Percentiles rank a stretch among this genome's conserved stretches.
phyloP scores from a whole-genome alignment of 1,284 basidiomycete genomes.

The Rhodotorula sp. region DNA sequence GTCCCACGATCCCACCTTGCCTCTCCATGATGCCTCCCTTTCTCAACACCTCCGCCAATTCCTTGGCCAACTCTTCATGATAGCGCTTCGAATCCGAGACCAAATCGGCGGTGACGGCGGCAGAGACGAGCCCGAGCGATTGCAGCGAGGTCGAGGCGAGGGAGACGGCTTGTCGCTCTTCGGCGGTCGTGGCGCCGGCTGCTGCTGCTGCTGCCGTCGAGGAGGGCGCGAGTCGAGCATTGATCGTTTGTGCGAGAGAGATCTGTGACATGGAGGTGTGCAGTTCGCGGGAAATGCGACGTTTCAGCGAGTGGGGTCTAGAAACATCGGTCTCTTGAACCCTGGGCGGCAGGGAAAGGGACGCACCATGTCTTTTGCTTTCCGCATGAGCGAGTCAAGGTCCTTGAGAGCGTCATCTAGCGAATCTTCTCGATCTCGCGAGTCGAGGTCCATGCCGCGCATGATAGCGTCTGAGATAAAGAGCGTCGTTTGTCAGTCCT shows the following conservation, averaged over 20 bases:
- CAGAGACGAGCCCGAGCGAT: constrained; percentile 68
- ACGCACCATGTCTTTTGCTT: constrained; percentile 85
- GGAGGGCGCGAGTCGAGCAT: constrained; percentile 52
- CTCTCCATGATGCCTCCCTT: constrained; percentile 30
- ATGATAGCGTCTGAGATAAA: constrained; percentile 68
- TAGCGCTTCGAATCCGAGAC: constrained; percentile 77
- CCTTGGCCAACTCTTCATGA: constrained; percentile 75
- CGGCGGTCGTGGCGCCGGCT: constrained; percentile 30
- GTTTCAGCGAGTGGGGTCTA: neutral
- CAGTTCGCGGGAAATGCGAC: too few relatives aligned
- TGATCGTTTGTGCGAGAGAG: constrained; percentile 80
- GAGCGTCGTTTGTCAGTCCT: constrained; percentile 41
- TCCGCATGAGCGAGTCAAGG: constrained; percentile 85
- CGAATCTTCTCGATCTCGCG: constrained; percentile 63
- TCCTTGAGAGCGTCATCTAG: constrained; percentile 82
- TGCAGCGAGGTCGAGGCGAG: constrained; percentile 85
- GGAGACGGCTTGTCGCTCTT: constrained; percentile 65
- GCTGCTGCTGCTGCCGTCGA: constrained; percentile 28
- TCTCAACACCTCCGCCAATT: constrained; percentile 71
- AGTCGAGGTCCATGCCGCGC: constrained; percentile 66
- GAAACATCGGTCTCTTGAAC: too few relatives aligned
- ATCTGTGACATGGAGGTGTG: constrained; percentile 45
- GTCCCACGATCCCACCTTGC: constrained; percentile 66
- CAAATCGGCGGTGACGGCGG: constrained; percentile 89
- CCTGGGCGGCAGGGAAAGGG: too few relatives aligned